A percentile compares a stretch with the other conserved stretches of the same genome.
Conservation (phyloP, 805 yeast genomes). For the Lachancea waltii region DNA sequence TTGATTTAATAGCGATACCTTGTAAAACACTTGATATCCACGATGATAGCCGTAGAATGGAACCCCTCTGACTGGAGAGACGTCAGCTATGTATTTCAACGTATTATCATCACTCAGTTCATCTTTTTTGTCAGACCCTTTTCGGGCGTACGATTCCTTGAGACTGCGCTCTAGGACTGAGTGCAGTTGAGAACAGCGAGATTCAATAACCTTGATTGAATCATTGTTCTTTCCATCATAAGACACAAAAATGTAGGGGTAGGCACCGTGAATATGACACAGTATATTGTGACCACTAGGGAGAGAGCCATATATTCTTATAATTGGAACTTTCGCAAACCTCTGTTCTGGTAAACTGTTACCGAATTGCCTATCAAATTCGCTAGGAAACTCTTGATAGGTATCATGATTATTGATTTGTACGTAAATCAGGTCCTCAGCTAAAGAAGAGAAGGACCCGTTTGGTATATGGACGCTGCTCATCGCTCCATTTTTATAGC, state of each 20-base stretch:
- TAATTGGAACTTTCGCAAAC: constrained; percentile 56
- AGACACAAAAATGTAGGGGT: constrained; percentile 71
- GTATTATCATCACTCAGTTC: not conserved
- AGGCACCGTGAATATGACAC: constrained; percentile 77
- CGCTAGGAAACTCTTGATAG: constrained; percentile 53
- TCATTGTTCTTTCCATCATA: constrained; percentile 40
- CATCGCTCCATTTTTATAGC: constrained; percentile 10
- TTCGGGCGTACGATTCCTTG: constrained; percentile 34
- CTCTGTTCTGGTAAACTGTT: constrained; percentile 28
- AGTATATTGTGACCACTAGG: constrained; percentile 52
- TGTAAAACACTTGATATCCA: constrained; percentile 59
- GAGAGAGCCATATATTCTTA: constrained; percentile 70
- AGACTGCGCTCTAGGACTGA: constrained; percentile 41
- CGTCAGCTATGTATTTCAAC: constrained; percentile 48
- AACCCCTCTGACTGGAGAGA: constrained; percentile 60
- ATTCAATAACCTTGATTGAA: constrained; percentile 20
- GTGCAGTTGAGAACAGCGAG: constrained; percentile 37
- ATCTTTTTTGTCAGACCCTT: constrained; percentile 1
- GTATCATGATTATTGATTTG: constrained; percentile 61
- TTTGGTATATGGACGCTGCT: constrained; percentile 14
- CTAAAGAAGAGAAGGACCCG: constrained; percentile 11
- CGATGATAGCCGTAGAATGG: constrained; percentile 82
- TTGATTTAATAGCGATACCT: constrained; percentile 64
- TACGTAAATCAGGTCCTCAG: constrained; percentile 31
- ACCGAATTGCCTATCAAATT: constrained; percentile 43